Conservation (phyloP, 2,329 filamentous ascomycete species). For the Trichoderma sp. region DNA sequence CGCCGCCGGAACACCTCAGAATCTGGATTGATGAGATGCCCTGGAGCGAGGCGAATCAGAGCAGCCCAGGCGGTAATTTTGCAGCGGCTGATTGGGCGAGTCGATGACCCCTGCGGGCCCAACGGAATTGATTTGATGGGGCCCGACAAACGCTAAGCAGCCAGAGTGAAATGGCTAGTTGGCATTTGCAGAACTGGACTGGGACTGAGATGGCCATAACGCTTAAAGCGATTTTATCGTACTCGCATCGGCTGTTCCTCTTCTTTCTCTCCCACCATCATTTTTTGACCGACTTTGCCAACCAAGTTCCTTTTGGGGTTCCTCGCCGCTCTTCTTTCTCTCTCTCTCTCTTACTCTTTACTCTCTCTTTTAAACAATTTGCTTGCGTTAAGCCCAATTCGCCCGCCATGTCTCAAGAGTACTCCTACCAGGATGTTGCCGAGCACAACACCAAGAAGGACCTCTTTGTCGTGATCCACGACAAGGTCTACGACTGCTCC, state of each 20-base stretch:
- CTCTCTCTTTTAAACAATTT: background rate
- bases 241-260: constrained; percentile 4
- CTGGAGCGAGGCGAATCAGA: constrained; percentile 28
- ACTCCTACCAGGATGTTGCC: constrained; percentile 78
- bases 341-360: background rate
- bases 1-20: background rate
- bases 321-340: background rate
- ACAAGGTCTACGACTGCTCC: constrained; percentile 89
- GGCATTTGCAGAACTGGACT: background rate
- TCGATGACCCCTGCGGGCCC: background rate
- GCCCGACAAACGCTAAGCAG: background rate
- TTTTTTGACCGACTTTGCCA: constrained; percentile 13
- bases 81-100: constrained; percentile 30
- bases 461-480: constrained; percentile 85
- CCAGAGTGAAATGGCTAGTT: background rate
- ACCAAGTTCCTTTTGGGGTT: background rate
- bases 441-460: constrained; percentile 93
- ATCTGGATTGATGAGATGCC: background rate
- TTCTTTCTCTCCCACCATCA: constrained; percentile 13
- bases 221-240: constrained; percentile 6
- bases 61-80: constrained; percentile 31
- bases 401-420: constrained; percentile 44
- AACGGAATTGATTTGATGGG: constrained; percentile 8
- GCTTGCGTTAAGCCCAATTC: background rate
- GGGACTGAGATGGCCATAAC: background rate